Conservation (phyloP, 441 rosid species). For the Bruguiera hainesii region DNA sequence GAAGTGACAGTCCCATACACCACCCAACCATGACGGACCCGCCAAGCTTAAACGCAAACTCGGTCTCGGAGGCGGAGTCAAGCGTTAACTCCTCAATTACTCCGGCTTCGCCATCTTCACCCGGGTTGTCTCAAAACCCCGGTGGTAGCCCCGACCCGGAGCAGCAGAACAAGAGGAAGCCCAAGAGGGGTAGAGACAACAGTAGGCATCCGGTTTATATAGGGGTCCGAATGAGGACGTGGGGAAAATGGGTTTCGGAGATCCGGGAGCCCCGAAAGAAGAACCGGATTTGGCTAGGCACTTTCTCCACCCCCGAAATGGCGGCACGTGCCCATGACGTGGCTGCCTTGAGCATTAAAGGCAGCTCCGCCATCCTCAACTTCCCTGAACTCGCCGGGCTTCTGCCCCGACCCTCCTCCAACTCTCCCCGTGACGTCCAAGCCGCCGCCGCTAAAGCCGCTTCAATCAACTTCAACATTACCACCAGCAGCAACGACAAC, state of each 20-base stretch:
- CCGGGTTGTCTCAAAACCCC: conserved; percentile 13
- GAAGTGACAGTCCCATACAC: background rate
- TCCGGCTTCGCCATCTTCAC: conserved; percentile 7
- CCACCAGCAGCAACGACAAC: background rate
- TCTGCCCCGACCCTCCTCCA: conserved; percentile 27
- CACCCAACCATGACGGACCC: conserved; percentile 7
- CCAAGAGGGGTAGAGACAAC: conserved; percentile 10
- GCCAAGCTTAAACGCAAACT: background rate
- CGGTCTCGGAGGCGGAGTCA: conserved; percentile 10
- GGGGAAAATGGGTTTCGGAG: conserved; percentile 91
- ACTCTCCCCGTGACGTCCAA: conserved; percentile 30
- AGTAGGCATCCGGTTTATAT: conserved; percentile 46
- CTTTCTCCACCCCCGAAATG: conserved; percentile 88
- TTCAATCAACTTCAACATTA: conserved; percentile 23
- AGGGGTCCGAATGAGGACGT: conserved; percentile 68
- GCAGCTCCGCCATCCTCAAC: conserved; percentile 71
- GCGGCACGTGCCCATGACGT: conserved; percentile 96
- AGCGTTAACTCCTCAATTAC: conserved; percentile 9
- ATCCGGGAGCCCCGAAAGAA: conserved; percentile 83
- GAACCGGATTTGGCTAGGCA: conserved; percentile 80
- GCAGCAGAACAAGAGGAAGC: conserved; percentile 4
- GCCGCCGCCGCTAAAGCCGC: conserved; percentile 33
- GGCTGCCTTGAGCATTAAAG: conserved; percentile 78
- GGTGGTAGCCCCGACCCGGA: conserved; percentile 3
- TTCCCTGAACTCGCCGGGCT: conserved; percentile 51